phyloP scores from a whole-genome alignment of 768 basidiomycete species.

The Paxillus ammoniavirescens region DNA sequence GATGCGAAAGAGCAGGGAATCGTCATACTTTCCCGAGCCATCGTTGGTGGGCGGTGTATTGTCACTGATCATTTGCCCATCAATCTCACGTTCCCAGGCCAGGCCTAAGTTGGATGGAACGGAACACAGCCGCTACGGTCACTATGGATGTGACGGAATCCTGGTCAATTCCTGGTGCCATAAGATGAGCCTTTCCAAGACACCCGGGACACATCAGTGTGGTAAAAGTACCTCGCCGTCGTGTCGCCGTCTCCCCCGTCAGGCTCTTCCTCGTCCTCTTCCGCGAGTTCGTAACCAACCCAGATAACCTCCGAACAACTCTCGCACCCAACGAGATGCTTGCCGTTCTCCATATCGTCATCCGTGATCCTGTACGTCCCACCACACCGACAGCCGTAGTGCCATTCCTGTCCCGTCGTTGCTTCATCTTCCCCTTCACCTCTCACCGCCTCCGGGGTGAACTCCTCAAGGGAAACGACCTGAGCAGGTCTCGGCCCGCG shows the following conservation, averaged over 20 bases:
- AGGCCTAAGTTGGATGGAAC: no score
- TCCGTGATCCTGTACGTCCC: constrained; percentile 59
- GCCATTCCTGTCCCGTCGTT: constrained; percentile 40
- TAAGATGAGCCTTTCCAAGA: no score
- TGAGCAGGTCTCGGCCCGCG: constrained; percentile 67
- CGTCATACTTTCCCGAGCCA: background rate
- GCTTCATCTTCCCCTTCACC: constrained; percentile 32
- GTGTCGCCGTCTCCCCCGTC: background rate
- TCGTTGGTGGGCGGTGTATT: no score
- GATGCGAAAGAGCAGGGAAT: no score
- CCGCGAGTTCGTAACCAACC: constrained; percentile 74
- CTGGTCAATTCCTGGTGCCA: no score
- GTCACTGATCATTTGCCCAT: no score
- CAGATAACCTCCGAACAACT: constrained; percentile 82
- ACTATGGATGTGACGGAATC: no score
- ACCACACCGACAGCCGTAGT: constrained; percentile 71
- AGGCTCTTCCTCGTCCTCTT: constrained; percentile 26
- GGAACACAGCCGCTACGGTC: no score
- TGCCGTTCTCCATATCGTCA: constrained; percentile 63
- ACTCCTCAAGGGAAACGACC: constrained; percentile 76
- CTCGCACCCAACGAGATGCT: constrained; percentile 69
- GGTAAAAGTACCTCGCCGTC: no score
- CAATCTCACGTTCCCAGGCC: no score
- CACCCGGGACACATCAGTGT: no score
- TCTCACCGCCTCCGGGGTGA: constrained; percentile 23